Evolutionary conservation across 192 early-diverging fungal species (phyloP), one percentile per base, ranked within the genome.

Genomic region (Ambispora gerdemannii): DNA sequence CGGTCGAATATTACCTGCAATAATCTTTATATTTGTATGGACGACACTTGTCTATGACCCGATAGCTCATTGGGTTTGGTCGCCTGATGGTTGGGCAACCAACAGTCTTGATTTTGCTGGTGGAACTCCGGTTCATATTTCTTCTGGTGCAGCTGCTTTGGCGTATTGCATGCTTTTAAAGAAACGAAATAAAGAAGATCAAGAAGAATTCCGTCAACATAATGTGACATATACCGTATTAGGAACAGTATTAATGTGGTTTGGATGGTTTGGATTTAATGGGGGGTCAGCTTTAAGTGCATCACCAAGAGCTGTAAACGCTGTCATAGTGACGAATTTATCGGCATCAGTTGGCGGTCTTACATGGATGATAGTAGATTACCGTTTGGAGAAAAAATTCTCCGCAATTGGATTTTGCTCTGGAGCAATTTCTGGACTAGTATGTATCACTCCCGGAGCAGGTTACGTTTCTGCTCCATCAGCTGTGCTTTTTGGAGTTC

Each of bases 21-120:
- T n/a, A n/a, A n/a, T n/a, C n/a, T n/a, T n/a, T n/a, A n/a, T n/a
- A n/a, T n/a, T n/a, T n/a, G n/a, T n/a, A n/a, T n/a, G n/a, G n/a
- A n/a, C n/a, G n/a, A n/a, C n/a, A n/a, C n/a, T n/a, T n/a, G n/a
- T n/a, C n/a, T n/a, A n/a, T n/a, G n/a, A n/a, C n/a, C n/a, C n/a
- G n/a, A n/a, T n/a, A n/a, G n/a, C n/a, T n/a, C n/a, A n/a, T n/a
- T n/a, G n/a, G n/a, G n/a, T n/a, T n/a, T n/a, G n/a, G n/a, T n/a
- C n/a, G n/a, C n/a, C n/a, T n/a, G n/a, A n/a, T n/a, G n/a, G n/a
- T n/a, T n/a, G n/a, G n/a, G n/a, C n/a, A n/a, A n/a, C n/a, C n/a
- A n/a, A n/a, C 38, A 85, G 83, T 32, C 83, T 95, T 32, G 96
- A 98, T 79, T 98, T 92, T 70, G 95, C 96, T n/a, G 96, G 96